A percentile compares a stretch with the other conserved stretches of the same genome.
These are phyloP conservation scores for Polytrichum commune DNA, from an alignment of 225 moss, liverwort and hornwort genomes.

Conservation along the genomic window DNA sequence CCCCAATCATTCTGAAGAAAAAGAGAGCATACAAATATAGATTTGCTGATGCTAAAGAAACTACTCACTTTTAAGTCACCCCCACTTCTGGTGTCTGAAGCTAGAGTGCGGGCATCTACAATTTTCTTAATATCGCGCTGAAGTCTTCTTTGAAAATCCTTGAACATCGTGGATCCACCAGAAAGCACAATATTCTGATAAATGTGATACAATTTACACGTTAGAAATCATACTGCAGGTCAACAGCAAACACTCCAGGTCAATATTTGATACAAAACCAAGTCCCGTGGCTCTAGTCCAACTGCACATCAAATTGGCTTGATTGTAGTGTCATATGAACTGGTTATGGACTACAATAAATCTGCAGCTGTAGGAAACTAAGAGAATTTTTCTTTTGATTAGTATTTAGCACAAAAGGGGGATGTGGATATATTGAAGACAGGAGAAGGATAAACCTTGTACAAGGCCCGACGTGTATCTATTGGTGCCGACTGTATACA, in stretches of 20 bases:
- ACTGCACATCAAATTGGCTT: too few relatives aligned
- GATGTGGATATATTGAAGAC: background rate
- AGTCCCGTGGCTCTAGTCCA: too few relatives aligned
- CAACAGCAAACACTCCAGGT: too few relatives aligned
- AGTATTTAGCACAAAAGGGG: background rate
- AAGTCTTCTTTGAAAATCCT: constrained; percentile 88
- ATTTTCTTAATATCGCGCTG: constrained; percentile 91
- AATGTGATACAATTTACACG: too few relatives aligned
- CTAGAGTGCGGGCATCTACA: constrained; percentile 67
- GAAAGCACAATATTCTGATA: constrained; percentile 86
- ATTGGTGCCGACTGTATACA: constrained; percentile 85
- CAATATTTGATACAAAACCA: too few relatives aligned
- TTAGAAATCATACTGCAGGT: too few relatives aligned
- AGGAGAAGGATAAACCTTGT: constrained; percentile 52
- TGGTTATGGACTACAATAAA: too few relatives aligned
- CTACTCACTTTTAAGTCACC: constrained; percentile 61
- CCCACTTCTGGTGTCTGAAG: constrained; percentile 64
- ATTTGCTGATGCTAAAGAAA: background rate
- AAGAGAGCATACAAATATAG: background rate
- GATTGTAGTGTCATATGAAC: too few relatives aligned
- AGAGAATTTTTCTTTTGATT: background rate
- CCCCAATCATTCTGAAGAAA: background rate
- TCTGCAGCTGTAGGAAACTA: too few relatives aligned
- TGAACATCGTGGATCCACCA: constrained; percentile 94
- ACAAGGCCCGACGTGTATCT: constrained; percentile 78